Conservation (phyloP, 2,329 filamentous ascomycete species). For the Colletotrichum liriopes region DNA sequence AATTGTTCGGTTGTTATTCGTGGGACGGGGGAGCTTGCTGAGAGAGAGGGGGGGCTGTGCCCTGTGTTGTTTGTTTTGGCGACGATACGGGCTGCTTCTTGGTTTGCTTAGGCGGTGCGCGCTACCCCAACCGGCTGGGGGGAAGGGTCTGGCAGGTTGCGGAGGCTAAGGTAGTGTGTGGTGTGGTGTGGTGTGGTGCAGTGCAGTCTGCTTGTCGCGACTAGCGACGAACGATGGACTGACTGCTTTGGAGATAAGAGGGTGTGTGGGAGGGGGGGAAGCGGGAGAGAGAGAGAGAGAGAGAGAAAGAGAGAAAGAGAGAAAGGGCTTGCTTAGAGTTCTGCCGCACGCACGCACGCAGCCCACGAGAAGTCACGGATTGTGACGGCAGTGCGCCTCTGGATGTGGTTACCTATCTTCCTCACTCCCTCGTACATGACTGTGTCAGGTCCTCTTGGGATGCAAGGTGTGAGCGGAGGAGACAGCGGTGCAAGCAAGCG, state of each 20-base stretch:
- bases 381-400: neutral
- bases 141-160: neutral
- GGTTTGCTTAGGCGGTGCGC: neutral
- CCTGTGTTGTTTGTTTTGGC: neutral
- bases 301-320: neutral
- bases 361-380: neutral
- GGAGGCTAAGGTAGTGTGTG: neutral
- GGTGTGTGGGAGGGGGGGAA: neutral
- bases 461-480: neutral
- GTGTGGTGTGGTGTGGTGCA: neutral
- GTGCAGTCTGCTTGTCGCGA: neutral
- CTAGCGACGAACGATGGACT: neutral
- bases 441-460: neutral
- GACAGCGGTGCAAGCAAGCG: neutral
- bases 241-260: neutral
- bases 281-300: neutral
- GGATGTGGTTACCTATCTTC: neutral
- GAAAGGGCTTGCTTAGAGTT: neutral
- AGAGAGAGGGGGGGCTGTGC: neutral
- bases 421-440: neutral
- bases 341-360: neutral
- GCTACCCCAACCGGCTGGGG: neutral
- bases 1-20: neutral
- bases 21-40: neutral
- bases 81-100: constrained; percentile 2